These are phyloP conservation scores for Clarireedia monteithiana DNA, from an alignment of 2,329 filamentous ascomycete genomes.

Conservation along the genomic window DNA sequence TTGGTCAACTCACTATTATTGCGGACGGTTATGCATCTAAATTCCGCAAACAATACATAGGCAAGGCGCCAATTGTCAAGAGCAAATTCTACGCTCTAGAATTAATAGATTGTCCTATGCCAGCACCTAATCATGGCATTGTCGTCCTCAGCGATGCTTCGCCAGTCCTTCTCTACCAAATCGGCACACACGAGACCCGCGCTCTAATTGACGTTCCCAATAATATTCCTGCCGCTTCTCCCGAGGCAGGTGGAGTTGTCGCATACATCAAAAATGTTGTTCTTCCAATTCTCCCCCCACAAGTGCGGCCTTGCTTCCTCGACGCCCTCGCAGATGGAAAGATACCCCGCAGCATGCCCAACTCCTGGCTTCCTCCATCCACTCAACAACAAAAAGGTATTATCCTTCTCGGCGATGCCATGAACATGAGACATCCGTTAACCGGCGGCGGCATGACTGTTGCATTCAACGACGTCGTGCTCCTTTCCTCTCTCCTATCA, in stretches of 20 bases:
- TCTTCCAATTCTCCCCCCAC: conserved; percentile 65
- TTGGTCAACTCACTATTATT: conserved; percentile 79
- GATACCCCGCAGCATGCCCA: conserved; percentile 82
- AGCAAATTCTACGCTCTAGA: conserved; percentile 93
- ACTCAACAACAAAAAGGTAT: conserved; percentile 64
- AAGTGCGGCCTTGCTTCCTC: conserved; percentile 65
- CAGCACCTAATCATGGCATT: conserved; percentile 69
- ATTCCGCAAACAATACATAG: conserved; percentile 75
- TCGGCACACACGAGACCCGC: conserved; percentile 88
- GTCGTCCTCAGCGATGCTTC: conserved; percentile 73
- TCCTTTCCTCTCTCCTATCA: conserved; percentile 66
- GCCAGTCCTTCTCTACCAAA: conserved; percentile 91
- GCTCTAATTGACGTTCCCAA: conserved; percentile 83
- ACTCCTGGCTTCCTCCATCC: conserved; percentile 80
- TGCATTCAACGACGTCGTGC: conserved; percentile 82
- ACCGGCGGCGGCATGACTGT: conserved; percentile 98
- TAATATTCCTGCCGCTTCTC: conserved; percentile 63
- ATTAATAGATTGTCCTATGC: conserved; percentile 77
- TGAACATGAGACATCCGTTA: conserved; percentile 99
- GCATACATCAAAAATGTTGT: conserved; percentile 75
- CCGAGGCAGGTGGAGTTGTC: conserved; percentile 73
- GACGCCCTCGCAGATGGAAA: conserved; percentile 70
- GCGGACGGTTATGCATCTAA: conserved; percentile 90
- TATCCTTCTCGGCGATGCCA: conserved; percentile 81
- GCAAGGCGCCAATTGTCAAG: conserved; percentile 58